phyloP scores from a whole-genome alignment of 768 basidiomycete species.

The Suillus bovinus region DNA sequence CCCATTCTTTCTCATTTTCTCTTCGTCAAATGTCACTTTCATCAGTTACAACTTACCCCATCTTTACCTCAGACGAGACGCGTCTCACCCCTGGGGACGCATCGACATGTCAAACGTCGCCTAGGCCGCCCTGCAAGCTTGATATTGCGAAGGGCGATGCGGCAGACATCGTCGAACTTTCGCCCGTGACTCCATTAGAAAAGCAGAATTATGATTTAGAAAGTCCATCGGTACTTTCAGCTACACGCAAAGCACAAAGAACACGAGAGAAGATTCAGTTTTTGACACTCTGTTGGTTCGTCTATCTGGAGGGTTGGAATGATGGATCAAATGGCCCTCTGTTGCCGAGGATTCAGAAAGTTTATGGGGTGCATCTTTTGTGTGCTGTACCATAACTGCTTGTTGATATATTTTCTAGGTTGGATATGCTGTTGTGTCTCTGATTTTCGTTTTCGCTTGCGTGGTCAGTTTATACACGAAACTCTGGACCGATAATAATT shows the following conservation, averaged over 20 bases:
- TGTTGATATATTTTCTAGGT: conserved; percentile 27
- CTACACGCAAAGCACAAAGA: conserved; percentile 21
- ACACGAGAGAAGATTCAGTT: conserved; percentile 32
- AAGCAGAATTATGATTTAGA: background rate
- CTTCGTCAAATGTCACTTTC: background rate
- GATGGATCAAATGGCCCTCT: conserved; percentile 41
- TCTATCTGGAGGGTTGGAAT: conserved; percentile 40
- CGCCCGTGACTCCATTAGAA: background rate
- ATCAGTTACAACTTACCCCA: background rate
- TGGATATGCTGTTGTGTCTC: conserved; percentile 40
- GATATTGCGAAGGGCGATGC: conserved; percentile 2
- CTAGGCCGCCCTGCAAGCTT: conserved; percentile 8
- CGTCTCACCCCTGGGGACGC: conserved; percentile 9
- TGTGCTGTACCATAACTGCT: background rate
- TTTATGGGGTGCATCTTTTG: conserved; percentile 32
- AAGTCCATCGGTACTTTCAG: background rate
- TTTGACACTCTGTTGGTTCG: conserved; percentile 33
- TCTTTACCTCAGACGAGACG: conserved; percentile 3
- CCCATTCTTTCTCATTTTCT: background rate
- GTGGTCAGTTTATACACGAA: conserved; percentile 25
- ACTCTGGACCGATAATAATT: background rate
- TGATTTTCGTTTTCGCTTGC: conserved; percentile 45
- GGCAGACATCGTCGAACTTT: conserved; percentile 5
- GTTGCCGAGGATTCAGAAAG: conserved; percentile 38
- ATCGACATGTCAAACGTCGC: conserved; percentile 6